Percentiles rank a stretch among this genome's conserved stretches.
These are phyloP conservation scores for Epichloe brachyelytri DNA, from an alignment of 2,329 filamentous ascomycete species.

Conservation along the genomic window DNA sequence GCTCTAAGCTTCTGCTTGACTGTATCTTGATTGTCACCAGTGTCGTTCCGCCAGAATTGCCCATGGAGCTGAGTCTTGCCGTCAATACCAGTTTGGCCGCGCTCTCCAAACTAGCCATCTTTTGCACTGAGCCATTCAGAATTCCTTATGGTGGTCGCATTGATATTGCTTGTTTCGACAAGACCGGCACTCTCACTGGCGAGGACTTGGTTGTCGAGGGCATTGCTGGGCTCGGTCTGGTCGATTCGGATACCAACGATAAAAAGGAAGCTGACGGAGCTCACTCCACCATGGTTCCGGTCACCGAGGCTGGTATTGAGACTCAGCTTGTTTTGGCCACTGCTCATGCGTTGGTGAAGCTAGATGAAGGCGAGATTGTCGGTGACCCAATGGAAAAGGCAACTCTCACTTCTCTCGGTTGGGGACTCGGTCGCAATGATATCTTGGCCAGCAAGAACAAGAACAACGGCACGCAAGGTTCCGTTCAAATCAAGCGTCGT, in stretches of 20 bases:
- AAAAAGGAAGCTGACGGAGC: constrained; percentile 64
- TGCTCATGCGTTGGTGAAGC: constrained; percentile 86
- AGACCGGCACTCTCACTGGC: constrained; percentile 91
- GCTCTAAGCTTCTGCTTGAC: constrained; percentile 92
- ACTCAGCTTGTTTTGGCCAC: constrained; percentile 90
- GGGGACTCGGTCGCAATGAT: constrained; percentile 85
- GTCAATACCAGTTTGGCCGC: constrained; percentile 96
- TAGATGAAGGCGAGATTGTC: constrained; percentile 94
- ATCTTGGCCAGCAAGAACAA: constrained; percentile 51
- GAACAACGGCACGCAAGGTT: constrained; percentile 36
- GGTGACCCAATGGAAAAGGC: constrained; percentile 99
- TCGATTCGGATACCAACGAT: constrained; percentile 50
- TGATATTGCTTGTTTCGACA: constrained; percentile 95
- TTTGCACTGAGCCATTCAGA: constrained; percentile 96
- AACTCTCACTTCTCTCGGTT: constrained; percentile 77
- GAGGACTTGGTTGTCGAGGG: constrained; percentile 96
- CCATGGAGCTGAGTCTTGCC: constrained; percentile 94
- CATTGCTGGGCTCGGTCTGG: constrained; percentile 76
- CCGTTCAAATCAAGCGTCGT: constrained; percentile 86
- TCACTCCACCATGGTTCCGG: constrained; percentile 63
- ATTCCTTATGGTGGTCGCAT: constrained; percentile 94
- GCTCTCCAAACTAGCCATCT: constrained; percentile 89
- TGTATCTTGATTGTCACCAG: constrained; percentile 96
- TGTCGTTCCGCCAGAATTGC: constrained; percentile 93
- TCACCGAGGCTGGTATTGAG: constrained; percentile 58